These are phyloP conservation scores for Protomyces macrosporus DNA, from an alignment of 1,139 yeast species.

Conservation along the genomic window DNA sequence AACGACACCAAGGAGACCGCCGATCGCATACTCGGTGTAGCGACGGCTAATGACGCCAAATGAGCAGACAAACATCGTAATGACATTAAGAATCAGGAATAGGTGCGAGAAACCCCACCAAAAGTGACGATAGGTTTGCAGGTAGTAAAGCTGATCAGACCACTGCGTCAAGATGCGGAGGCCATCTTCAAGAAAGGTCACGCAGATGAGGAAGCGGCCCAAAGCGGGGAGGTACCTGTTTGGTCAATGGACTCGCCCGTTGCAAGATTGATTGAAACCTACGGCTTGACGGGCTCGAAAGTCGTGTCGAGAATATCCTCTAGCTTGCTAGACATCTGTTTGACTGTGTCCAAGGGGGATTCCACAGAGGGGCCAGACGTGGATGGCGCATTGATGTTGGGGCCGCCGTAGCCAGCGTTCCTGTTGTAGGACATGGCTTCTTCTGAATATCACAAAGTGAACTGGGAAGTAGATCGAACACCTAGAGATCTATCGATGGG, in stretches of 20 bases:
- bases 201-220: conserved; percentile 86
- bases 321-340: conserved; percentile 18
- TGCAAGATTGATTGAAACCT: background rate
- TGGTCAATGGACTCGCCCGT: background rate
- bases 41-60: conserved; percentile 66
- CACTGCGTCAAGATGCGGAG: conserved; percentile 80
- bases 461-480: too few relatives aligned
- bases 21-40: conserved; percentile 66
- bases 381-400: conserved; percentile 18
- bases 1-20: conserved; percentile 65
- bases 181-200: conserved; percentile 90
- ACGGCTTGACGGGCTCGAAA: conserved; percentile 24
- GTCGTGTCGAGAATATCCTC: conserved; percentile 18
- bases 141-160: conserved; percentile 82
- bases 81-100: conserved; percentile 60
- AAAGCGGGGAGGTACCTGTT: conserved; percentile 54
- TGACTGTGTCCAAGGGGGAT: conserved; percentile 24
- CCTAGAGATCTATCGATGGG: too few relatives aligned
- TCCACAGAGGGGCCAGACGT: conserved; percentile 19
- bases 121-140: conserved; percentile 71
- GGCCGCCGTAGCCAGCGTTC: conserved; percentile 16
- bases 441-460: background rate
- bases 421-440: background rate
- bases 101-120: conserved; percentile 73
- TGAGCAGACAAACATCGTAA: conserved; percentile 70